These are phyloP conservation scores for Basidioascus undulatus DNA, from an alignment of 768 basidiomycete species.

Conservation along the genomic window DNA sequence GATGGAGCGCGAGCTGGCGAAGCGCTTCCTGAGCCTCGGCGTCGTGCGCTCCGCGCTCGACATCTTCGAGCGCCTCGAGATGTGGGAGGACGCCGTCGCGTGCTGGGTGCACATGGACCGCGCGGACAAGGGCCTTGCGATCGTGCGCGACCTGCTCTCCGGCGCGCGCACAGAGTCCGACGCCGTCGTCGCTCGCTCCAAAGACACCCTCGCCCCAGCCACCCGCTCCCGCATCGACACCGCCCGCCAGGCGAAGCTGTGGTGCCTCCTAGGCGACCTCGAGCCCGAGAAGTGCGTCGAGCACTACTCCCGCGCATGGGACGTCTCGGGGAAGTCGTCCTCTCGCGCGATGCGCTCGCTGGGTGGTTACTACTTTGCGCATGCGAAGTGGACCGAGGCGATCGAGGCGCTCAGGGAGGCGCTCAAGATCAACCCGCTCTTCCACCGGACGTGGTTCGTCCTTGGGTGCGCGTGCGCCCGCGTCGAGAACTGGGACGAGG, in stretches of 20 bases:
- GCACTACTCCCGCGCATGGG: conserved; percentile 71
- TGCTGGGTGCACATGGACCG: conserved; percentile 67
- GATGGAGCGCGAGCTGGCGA: conserved; percentile 70
- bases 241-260: conserved; percentile 64
- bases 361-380: conserved; percentile 57
- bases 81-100: conserved; percentile 92
- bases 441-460: conserved; percentile 78
- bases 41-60: conserved; percentile 74
- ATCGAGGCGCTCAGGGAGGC: conserved; percentile 44
- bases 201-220: conserved; percentile 25
- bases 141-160: conserved; percentile 66
- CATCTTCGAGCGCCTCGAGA: conserved; percentile 80
- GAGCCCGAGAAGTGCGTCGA: conserved; percentile 41
- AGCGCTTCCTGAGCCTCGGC: conserved; percentile 58
- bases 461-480: conserved; percentile 77
- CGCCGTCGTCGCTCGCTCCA: conserved; percentile 29
- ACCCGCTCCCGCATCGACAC: conserved; percentile 25
- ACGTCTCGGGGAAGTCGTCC: conserved; percentile 49
- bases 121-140: conserved; percentile 36
- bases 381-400: conserved; percentile 36
- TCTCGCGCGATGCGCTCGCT: conserved; percentile 78
- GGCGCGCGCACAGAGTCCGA: conserved; percentile 70
- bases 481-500: conserved; percentile 61
- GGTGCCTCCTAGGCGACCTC: conserved; percentile 86
- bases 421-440: conserved; percentile 66